Conservation (phyloP, 495 filamentous ascomycete species). For the Aspergillus nidulans region DNA sequence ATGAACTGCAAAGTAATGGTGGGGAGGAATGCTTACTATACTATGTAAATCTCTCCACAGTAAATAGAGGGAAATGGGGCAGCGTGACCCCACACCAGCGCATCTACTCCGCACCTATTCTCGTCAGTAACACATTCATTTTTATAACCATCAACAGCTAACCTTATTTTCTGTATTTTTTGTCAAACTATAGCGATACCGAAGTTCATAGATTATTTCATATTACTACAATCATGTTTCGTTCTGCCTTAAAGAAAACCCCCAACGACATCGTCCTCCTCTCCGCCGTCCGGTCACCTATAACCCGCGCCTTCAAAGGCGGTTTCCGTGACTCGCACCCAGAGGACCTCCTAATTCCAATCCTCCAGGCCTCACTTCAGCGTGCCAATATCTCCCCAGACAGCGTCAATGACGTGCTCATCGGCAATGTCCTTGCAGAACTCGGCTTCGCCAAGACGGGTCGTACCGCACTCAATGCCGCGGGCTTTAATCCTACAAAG, state of each 20-base stretch:
- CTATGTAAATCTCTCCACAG: too few relatives aligned
- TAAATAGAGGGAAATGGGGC: neutral
- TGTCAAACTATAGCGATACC: too few relatives aligned
- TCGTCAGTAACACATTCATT: too few relatives aligned
- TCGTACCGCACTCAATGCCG: slow-evolving; percentile 74
- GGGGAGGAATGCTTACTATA: too few relatives aligned
- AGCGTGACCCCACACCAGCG: neutral
- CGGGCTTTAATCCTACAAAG: slow-evolving; percentile 76
- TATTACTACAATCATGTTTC: slow-evolving; percentile 21
- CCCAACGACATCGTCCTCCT: slow-evolving; percentile 87
- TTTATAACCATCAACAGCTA: too few relatives aligned
- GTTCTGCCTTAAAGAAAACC: slow-evolving; percentile 19
- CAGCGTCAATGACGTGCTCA: slow-evolving; percentile 71
- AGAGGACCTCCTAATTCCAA: slow-evolving; percentile 69
- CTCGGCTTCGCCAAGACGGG: slow-evolving; percentile 79
- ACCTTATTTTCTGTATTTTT: too few relatives aligned
- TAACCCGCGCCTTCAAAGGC: slow-evolving; percentile 68
- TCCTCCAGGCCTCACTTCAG: slow-evolving; percentile 52
- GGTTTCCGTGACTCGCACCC: slow-evolving; percentile 83
- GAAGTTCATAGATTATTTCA: too few relatives aligned
- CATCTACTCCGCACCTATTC: neutral
- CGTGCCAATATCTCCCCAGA: slow-evolving; percentile 17
- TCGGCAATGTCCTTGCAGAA: slow-evolving; percentile 76
- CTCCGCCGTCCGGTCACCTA: slow-evolving; percentile 66
- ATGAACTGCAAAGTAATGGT: too few relatives aligned